These are phyloP conservation scores for Thuidium tamariscinum DNA, from an alignment of 225 moss, liverwort and hornwort genomes.

Conservation along the genomic window DNA sequence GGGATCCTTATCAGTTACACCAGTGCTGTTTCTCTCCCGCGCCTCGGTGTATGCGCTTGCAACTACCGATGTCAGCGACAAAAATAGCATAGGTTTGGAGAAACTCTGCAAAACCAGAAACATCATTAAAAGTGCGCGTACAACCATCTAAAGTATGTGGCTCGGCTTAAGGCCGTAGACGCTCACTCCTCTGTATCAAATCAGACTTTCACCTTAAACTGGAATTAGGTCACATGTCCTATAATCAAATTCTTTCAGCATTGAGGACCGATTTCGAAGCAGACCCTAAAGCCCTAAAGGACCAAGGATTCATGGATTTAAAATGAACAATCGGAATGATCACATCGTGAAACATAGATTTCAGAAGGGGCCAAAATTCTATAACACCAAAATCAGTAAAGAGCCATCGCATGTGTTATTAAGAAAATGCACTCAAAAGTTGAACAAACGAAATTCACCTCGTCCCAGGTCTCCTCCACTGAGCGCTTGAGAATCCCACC, in stretches of 20 bases:
- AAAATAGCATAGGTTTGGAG: slow-evolving; percentile 68
- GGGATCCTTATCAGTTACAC: background rate
- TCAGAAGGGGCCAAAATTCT: background rate
- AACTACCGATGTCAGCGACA: slow-evolving; percentile 67
- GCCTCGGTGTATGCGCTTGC: slow-evolving; percentile 54
- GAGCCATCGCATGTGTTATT: background rate
- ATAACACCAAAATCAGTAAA: background rate
- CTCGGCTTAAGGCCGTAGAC: background rate
- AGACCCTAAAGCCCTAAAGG: background rate
- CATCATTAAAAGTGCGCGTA: background rate
- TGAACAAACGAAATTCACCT: background rate
- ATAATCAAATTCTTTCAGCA: background rate
- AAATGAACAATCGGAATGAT: background rate
- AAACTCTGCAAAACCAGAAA: slow-evolving; percentile 42
- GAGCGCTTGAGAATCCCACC: slow-evolving; percentile 20
- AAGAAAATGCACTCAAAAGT: background rate
- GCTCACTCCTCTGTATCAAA: background rate
- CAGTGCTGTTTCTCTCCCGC: background rate
- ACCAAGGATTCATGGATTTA: background rate
- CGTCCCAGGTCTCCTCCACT: slow-evolving; percentile 20
- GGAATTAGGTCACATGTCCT: background rate
- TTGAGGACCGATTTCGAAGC: background rate
- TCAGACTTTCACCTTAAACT: background rate
- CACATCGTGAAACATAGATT: background rate
- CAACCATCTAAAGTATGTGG: background rate